These are phyloP conservation scores for Parietaria judaica DNA, from an alignment of 306 rosid species.

Conservation along the genomic window DNA sequence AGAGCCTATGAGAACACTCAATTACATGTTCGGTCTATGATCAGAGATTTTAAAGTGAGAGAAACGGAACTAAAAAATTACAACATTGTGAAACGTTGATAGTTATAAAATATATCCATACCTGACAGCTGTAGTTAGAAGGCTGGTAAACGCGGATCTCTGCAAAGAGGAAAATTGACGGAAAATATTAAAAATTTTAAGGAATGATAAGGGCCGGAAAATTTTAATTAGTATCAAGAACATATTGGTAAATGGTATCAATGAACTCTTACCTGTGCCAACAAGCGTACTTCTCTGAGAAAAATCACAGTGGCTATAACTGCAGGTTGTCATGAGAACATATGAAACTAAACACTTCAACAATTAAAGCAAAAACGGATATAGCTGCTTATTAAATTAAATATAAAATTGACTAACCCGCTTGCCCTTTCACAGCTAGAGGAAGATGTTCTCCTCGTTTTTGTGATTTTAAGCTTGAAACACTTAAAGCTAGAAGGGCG, in stretches of 20 bases:
- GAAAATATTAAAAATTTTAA: constrained; percentile 23
- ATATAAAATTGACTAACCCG: no score
- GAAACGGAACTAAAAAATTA: constrained; percentile 1
- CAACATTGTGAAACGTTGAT: neutral
- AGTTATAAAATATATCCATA: constrained; percentile 19
- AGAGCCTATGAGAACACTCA: neutral
- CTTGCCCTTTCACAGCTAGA: constrained; percentile 68
- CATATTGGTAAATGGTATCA: no score
- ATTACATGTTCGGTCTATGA: constrained; percentile 1
- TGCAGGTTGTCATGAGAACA: constrained; percentile 32
- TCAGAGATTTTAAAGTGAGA: constrained; percentile 14
- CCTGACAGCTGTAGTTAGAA: constrained; percentile 68
- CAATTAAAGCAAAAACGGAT: neutral
- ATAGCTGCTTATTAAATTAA: neutral
- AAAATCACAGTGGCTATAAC: constrained; percentile 62
- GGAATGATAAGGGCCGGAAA: neutral
- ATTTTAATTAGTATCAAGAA: neutral
- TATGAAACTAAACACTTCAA: neutral
- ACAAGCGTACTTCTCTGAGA: constrained; percentile 41
- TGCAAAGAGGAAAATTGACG: constrained; percentile 34
- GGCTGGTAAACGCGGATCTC: constrained; percentile 41
- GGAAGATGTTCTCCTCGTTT: constrained; percentile 51
- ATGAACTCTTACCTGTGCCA: constrained; percentile 49
- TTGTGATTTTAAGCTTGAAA: constrained; percentile 58
- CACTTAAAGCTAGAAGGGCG: constrained; percentile 56